Percentiles rank a stretch among this genome's conserved stretches.
phyloP scores from a whole-genome alignment of 805 yeast species.

The Huiozyma naganishii region DNA sequence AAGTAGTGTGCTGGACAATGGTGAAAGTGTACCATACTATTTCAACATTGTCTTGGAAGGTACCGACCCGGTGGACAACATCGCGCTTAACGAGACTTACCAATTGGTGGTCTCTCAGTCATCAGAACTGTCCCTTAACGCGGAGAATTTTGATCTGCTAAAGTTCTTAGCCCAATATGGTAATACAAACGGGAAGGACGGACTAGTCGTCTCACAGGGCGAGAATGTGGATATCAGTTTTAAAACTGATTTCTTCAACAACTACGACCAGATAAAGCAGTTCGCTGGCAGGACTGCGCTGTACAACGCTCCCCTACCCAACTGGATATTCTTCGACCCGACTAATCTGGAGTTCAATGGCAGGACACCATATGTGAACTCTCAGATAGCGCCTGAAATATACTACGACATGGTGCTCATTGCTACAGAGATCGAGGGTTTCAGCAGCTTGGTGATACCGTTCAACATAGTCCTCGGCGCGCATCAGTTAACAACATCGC shows the following conservation, averaged over 20 bases:
- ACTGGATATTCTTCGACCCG: constrained; percentile 70
- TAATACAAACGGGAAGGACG: constrained; percentile 62
- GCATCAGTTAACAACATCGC: constrained; percentile 62
- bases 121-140: constrained; percentile 33
- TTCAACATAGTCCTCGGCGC: constrained; percentile 81
- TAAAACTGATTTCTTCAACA: constrained; percentile 46
- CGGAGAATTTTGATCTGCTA: constrained; percentile 31
- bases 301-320: constrained; percentile 81
- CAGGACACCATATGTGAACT: constrained; percentile 76
- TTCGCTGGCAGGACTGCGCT: constrained; percentile 60
- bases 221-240: constrained; percentile 56
- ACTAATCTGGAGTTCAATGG: constrained; percentile 63
- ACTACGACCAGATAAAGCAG: constrained; percentile 40
- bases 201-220: constrained; percentile 65
- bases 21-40: constrained; percentile 30
- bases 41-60: constrained; percentile 51
- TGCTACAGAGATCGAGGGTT: constrained; percentile 72
- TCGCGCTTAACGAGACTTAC: constrained; percentile 38
- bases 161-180: constrained; percentile 55
- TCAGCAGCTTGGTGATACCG: constrained; percentile 53
- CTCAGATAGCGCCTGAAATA: constrained; percentile 80
- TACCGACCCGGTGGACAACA: constrained; percentile 43
- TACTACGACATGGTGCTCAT: constrained; percentile 59
- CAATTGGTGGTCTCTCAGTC: constrained; percentile 48
- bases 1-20: not conserved